Base-by-base conservation (phyloP, 2,329 filamentous ascomycete genomes). In the Aspergillus sp. region DNA sequence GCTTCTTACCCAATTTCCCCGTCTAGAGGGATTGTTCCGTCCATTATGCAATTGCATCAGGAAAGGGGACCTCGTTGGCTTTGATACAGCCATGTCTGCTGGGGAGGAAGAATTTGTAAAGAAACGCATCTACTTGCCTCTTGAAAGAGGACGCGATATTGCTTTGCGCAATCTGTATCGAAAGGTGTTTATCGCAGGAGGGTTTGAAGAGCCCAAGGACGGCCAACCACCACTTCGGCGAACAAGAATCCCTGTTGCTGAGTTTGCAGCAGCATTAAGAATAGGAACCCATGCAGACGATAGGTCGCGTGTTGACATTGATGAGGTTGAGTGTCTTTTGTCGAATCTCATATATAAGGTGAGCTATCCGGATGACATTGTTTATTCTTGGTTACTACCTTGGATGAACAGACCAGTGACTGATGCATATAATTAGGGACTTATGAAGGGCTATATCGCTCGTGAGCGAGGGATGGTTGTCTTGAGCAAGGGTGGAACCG, bases 291-390 rank as follows among this genome's bases (percentile, higher is more conserved):
- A 67, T 39, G 62, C 66, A 2, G 61, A 70, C 52, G 61, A 68
- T 49, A 67, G 73, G 58, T 68, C 86, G 60, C 70, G 75, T 30
- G 74, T 94, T 30, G 93, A 96, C 56, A 77, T 79, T 29, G 94
- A 98, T 61, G 93, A 98, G 67, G 90, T 97, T 4, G 94, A 98
- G 67, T 98, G 93, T 65, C 71, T 96, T 57, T 64, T 98, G 59
- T 89, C 93, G 27, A 97, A 96, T 64, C 88, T 96, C 79, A 95
- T 98, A 49, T 98, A 97, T 75, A 98, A 97, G 82, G 91, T 95
- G 68, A 48, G 73, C 69, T 44, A 19, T n/a, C 35, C 13, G 36
- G 33, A 12, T 36, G 13, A 12, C 30, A 7, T 39, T 27, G 10
- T 27, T 41, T 26, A 38, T 35, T 11, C 9, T 7, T 38, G 7